A percentile compares a stretch with the other conserved stretches of the same genome.
Conservation (phyloP, 2,329 filamentous ascomycete genomes). For the Botryotinia calthae region DNA sequence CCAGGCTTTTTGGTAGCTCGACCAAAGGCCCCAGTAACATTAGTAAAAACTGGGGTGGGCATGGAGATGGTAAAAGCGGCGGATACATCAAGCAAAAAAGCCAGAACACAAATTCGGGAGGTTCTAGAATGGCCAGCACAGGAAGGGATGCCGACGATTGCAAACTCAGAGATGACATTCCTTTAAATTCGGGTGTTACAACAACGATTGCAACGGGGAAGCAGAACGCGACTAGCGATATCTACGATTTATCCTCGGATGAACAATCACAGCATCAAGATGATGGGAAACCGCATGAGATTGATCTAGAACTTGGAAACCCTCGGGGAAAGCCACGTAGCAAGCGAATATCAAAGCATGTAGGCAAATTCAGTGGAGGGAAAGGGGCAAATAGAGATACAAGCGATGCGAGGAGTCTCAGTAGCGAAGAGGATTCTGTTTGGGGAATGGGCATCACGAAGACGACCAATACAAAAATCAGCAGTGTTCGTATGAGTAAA, state of each 20-base stretch:
- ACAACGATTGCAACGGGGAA: background rate
- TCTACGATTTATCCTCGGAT: background rate
- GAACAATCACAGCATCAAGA: background rate
- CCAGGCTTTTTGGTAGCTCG: slow-evolving; percentile 4
- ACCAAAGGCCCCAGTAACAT: background rate
- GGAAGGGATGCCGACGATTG: background rate
- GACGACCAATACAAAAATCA: slow-evolving; percentile 11
- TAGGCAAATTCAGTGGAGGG: background rate
- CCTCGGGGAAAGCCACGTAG: background rate
- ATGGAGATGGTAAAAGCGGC: background rate
- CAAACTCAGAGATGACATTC: background rate
- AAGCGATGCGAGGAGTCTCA: background rate
- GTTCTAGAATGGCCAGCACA: background rate
- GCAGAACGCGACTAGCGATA: background rate
- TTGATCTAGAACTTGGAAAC: background rate
- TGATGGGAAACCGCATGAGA: background rate
- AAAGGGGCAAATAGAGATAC: background rate
- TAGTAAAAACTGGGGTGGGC: background rate
- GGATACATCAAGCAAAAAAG: slow-evolving; percentile 12
- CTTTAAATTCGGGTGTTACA: background rate
- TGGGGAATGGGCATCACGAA: slow-evolving; percentile 15
- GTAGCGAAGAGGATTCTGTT: background rate
- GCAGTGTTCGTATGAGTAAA: slow-evolving; percentile 5
- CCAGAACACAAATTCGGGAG: background rate
- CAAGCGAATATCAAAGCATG: background rate